Conservation (phyloP, 345 rosid species). For the Cardamine occulta region DNA sequence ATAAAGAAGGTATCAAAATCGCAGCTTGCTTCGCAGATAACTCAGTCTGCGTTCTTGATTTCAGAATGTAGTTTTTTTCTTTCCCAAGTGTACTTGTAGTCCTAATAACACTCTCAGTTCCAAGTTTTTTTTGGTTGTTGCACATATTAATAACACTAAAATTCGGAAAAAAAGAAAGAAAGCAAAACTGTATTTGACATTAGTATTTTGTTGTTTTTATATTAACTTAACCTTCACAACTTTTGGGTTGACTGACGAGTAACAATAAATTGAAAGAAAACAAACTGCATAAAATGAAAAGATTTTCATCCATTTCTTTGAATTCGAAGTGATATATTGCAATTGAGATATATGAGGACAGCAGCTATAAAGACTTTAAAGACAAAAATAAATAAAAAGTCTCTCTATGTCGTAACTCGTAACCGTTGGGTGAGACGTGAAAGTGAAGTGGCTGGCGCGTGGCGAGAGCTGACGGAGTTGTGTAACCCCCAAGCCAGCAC, state of each 20-base stretch:
- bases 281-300: not conserved
- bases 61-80: conserved; percentile 62
- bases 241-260: conserved; percentile 16
- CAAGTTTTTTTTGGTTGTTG: conserved; percentile 14
- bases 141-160: conserved; percentile 34
- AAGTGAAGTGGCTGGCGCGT: conserved; percentile 16
- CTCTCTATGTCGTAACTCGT: not conserved
- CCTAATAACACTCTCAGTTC: conserved; percentile 13
- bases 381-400: not conserved
- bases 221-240: not conserved
- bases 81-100: conserved; percentile 7
- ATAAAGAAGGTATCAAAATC: conserved; percentile 92
- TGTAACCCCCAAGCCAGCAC: conserved; percentile 38
- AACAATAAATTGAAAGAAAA: conserved; percentile 4
- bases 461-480: conserved; percentile 17
- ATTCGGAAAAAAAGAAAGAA: not conserved
- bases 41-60: conserved; percentile 84
- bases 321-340: not conserved
- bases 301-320: not conserved
- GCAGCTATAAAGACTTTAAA: not conserved
- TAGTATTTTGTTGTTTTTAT: not conserved
- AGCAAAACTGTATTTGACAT: not conserved
- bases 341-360: not conserved
- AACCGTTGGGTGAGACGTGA: conserved; percentile 22
- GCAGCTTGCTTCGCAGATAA: conserved; percentile 95